phyloP scores from a whole-genome alignment of 2,329 filamentous ascomycete genomes.

The Seiridium cupressi region DNA sequence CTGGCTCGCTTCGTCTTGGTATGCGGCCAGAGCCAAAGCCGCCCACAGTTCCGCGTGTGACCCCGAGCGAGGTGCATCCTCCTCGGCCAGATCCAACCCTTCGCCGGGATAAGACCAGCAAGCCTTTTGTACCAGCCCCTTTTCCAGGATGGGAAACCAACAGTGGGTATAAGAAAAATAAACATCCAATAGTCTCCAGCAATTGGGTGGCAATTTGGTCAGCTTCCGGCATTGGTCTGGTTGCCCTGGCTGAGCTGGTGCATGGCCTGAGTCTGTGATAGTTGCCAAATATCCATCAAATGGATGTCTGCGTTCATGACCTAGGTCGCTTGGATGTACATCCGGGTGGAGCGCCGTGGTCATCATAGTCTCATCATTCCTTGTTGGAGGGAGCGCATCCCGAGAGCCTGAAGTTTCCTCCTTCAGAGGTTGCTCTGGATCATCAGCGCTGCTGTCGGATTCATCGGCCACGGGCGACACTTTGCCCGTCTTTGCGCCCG shows the following conservation, averaged over 20 bases:
- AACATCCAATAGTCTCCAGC: constrained; percentile 63
- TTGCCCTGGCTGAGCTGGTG: too few relatives aligned
- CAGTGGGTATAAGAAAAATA: constrained; percentile 75
- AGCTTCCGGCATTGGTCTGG: background rate
- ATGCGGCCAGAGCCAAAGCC: constrained; percentile 55
- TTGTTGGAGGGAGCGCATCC: background rate
- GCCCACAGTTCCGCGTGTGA: constrained; percentile 60
- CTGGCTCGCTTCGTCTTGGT: constrained; percentile 42
- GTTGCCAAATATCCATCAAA: too few relatives aligned
- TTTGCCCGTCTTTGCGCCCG: constrained; percentile 28
- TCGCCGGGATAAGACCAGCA: constrained; percentile 40
- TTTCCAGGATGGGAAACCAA: constrained; percentile 74
- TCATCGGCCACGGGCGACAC: constrained; percentile 23
- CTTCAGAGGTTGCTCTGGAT: constrained; percentile 21
- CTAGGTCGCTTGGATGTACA: background rate
- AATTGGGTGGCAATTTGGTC: constrained; percentile 47
- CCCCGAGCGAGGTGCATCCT: constrained; percentile 27
- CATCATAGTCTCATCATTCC: background rate
- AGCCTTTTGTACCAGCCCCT: constrained; percentile 55
- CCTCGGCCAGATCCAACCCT: constrained; percentile 27
- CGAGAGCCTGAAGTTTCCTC: background rate
- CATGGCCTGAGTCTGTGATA: too few relatives aligned
- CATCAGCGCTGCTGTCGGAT: constrained; percentile 23
- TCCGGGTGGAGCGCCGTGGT: background rate
- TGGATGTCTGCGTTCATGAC: too few relatives aligned